Conservation (phyloP, 148 eudicot species). For the Chenopodium berlandieri region DNA sequence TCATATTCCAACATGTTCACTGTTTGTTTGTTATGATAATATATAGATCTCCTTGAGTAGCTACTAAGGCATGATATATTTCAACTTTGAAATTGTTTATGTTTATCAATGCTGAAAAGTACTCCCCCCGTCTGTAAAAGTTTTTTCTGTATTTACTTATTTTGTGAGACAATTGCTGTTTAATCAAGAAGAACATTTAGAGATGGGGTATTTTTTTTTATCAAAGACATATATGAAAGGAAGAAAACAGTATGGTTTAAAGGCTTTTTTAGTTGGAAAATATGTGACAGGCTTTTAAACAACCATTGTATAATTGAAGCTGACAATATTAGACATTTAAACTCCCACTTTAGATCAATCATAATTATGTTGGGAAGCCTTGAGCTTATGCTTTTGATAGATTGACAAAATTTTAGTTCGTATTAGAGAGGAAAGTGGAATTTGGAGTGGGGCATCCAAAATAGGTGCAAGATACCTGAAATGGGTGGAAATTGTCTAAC, state of each 20-base stretch:
- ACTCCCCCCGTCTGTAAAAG: too few species aligned
- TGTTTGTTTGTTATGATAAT: slow-evolving; percentile 1
- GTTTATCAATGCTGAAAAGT: neutral
- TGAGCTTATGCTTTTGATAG: neutral
- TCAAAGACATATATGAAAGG: neutral
- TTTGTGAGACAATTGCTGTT: too few species aligned
- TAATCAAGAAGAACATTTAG: too few species aligned
- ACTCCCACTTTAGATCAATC: slow-evolving; percentile 1
- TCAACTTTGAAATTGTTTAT: neutral
- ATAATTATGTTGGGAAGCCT: neutral
- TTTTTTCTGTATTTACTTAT: too few species aligned
- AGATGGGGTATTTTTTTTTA: neutral
- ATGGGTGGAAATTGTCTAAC: neutral
- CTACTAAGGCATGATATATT: neutral
- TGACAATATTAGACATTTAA: neutral
- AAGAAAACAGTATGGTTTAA: neutral
- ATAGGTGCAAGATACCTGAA: neutral
- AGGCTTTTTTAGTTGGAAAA: neutral
- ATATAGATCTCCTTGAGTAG: slow-evolving; percentile 1
- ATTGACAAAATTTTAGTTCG: neutral
- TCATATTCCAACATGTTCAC: neutral
- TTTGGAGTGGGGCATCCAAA: slow-evolving; percentile 1
- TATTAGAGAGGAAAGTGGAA: slow-evolving; percentile 2
- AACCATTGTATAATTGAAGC: neutral
- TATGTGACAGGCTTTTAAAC: neutral